Conservation (phyloP, 169 alveolate species). For the Plasmodium malariae region DNA sequence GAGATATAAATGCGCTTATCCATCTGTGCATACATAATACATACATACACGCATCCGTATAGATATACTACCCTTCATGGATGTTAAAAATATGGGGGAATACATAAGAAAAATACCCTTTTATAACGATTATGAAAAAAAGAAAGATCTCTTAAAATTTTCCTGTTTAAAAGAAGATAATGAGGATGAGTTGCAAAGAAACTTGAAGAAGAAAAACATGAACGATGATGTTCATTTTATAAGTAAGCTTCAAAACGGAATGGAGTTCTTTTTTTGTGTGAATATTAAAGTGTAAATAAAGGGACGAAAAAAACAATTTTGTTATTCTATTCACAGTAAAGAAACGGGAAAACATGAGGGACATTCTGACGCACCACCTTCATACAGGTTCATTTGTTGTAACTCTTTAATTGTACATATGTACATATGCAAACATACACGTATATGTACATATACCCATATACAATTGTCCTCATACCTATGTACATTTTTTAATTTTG, state of each 20-base stretch:
- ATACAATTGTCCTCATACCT: neutral
- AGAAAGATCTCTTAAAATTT: slow-evolving; percentile 66
- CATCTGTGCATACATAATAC: neutral
- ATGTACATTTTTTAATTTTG: neutral
- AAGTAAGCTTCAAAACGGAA: too few species aligned
- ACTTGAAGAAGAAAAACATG: slow-evolving; percentile 14
- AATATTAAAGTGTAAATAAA: too few species aligned
- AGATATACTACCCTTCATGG: too few species aligned
- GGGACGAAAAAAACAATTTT: neutral
- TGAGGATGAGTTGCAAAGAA: slow-evolving; percentile 22
- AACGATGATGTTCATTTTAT: slow-evolving; percentile 55
- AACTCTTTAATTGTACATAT: too few species aligned
- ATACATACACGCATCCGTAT: too few species aligned
- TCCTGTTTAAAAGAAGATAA: slow-evolving; percentile 20
- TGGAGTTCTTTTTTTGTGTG: too few species aligned
- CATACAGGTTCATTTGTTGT: slow-evolving; percentile 19
- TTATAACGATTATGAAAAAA: slow-evolving; percentile 58
- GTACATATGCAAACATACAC: neutral
- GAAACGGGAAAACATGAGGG: slow-evolving; percentile 60
- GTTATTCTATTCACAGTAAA: slow-evolving; percentile 20
- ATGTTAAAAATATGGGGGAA: slow-evolving; percentile 63
- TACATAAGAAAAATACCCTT: slow-evolving; percentile 60
- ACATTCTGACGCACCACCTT: slow-evolving; percentile 48
- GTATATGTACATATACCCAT: neutral
- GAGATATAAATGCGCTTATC: too few species aligned